phyloP scores from a whole-genome alignment of 1,284 basidiomycete species.

The Heterobasidion parviporum region DNA sequence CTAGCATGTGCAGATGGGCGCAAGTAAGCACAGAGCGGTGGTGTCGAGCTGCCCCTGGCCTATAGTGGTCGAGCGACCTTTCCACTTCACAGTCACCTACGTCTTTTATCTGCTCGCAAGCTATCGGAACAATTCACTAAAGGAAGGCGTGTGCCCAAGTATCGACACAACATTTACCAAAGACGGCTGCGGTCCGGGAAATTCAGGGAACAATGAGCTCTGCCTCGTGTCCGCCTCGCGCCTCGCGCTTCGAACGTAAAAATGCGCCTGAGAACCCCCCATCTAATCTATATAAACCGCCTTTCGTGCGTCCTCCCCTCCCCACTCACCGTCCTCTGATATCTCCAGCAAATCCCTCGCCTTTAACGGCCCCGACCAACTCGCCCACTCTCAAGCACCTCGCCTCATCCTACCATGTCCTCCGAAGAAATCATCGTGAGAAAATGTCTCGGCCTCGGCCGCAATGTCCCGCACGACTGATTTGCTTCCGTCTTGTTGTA shows the following conservation, averaged over 20 bases:
- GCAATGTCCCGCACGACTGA: background rate
- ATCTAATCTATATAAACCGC: conserved; percentile 37
- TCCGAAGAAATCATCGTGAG: conserved; percentile 15
- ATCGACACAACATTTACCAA: too few species aligned
- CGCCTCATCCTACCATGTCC: conserved; percentile 12
- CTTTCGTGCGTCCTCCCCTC: background rate
- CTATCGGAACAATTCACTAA: too few species aligned
- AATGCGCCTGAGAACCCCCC: background rate
- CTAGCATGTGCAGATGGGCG: too few species aligned
- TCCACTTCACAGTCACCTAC: too few species aligned
- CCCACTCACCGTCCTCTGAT: background rate
- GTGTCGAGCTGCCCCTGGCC: too few species aligned
- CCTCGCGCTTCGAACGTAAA: conserved; percentile 3
- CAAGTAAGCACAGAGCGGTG: too few species aligned
- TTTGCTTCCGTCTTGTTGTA: conserved; percentile 16
- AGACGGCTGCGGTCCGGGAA: background rate
- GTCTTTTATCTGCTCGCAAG: too few species aligned
- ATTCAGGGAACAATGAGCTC: background rate
- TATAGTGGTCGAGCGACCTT: too few species aligned
- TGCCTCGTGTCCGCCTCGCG: conserved; percentile 40
- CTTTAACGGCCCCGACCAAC: background rate
- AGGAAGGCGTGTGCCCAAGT: too few species aligned
- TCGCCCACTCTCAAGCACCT: background rate
- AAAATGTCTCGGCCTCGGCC: background rate
- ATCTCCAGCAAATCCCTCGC: conserved; percentile 16